phyloP scores from a whole-genome alignment of 768 basidiomycete genomes.

The Psilocybe cyanescens region DNA sequence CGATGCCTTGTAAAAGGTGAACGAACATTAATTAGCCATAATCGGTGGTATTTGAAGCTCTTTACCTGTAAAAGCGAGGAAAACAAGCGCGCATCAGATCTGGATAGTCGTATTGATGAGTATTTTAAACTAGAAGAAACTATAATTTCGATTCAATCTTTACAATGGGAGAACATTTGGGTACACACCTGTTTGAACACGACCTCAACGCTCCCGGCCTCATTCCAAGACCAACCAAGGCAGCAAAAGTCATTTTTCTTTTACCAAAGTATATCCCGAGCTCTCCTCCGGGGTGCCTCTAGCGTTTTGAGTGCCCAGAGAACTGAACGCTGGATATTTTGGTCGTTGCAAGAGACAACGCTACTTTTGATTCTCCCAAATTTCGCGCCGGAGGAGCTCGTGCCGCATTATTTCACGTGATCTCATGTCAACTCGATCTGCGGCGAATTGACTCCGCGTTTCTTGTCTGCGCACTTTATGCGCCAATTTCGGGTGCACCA shows the following conservation, averaged over 20 bases:
- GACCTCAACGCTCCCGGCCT: constrained; percentile 11
- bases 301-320: neutral
- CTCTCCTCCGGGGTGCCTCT: neutral
- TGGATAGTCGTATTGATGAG: neutral
- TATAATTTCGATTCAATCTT: neutral
- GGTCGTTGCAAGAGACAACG: neutral
- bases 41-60: neutral
- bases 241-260: constrained; percentile 10
- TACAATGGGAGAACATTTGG: neutral
- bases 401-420: neutral
- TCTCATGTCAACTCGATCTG: no score
- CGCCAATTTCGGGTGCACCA: neutral
- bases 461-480: neutral
- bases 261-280: neutral
- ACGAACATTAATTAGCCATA: neutral
- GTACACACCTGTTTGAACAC: constrained; percentile 6
- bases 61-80: constrained; percentile 12
- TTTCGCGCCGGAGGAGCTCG: neutral
- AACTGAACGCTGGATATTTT: neutral
- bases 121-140: neutral
- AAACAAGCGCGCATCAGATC: constrained; percentile 9
- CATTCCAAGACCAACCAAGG: constrained; percentile 9
- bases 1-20: constrained; percentile 1
- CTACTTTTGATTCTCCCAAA: neutral
- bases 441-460: neutral